Evolutionary conservation across 2,329 filamentous ascomycete genomes (phyloP), one percentile per base, ranked within the genome.

Genomic region (Colletotrichum sp.): DNA sequence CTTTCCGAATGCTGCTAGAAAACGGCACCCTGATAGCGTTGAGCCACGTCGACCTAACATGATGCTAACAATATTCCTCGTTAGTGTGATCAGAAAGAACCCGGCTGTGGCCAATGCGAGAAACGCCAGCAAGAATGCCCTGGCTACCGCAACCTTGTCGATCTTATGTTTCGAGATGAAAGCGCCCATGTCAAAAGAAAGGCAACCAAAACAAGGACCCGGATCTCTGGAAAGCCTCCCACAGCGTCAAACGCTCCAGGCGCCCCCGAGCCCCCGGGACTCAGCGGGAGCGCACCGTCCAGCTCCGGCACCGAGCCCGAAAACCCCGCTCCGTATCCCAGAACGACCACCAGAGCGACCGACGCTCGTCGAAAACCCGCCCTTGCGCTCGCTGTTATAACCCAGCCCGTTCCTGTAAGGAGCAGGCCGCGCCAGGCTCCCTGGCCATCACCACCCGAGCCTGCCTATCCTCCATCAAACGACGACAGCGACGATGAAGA

Each of bases 151-250:
- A 89, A 90, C 77, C 84, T 89, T 65, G 86, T 90, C 55, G 90
- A 91, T 78, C 85, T 91, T 76, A 90, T 91, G 85, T 91, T 92
- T 78, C 87, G 90, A 57, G 89, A 91, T 79, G 88, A 91, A 80
- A 91, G 88, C 77, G 87, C 86, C 36, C 88, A 90, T 80, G 89
- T 91, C 71, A 89, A 89, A 78, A 87, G 88, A 78, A 90, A 89
- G 82, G 88, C 87, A 62, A 65, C 74, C 44, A 73, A 69, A 66
- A 86, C 85, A 69, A 85, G 85, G 72, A 84, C 84, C n/a, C 82
- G 80, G 39, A 55, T 34, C n/a, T 72, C 60, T n/a, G 24, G 71
- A 55, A 80, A 79, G 71, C 83, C 82, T 59, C 75, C 78, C 60
- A 64, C 18, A 78, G 78, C 15, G 32, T 78, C 49, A 76, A 78